Conservation (phyloP, 768 basidiomycete species). For the Lentinula sp. region DNA sequence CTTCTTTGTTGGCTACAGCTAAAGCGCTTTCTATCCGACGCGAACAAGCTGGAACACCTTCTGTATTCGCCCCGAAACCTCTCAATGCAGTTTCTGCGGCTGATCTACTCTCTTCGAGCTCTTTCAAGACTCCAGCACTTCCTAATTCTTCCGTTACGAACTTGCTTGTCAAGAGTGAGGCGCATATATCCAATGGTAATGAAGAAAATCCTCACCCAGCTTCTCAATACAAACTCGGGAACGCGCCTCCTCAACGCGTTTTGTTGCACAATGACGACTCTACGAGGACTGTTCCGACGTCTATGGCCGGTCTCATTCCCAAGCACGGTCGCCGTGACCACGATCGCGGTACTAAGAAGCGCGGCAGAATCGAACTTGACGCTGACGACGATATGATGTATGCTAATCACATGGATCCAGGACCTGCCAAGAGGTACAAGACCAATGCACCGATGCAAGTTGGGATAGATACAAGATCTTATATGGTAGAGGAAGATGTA, state of each 20-base stretch:
- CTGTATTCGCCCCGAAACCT: slow-evolving; percentile 2
- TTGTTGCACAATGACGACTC: background rate
- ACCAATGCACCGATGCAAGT: background rate
- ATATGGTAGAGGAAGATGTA: slow-evolving; percentile 1
- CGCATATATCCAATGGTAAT: slow-evolving; percentile 1
- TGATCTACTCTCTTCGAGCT: background rate
- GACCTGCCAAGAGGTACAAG: slow-evolving; percentile 2
- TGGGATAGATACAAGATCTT: background rate
- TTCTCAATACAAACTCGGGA: background rate
- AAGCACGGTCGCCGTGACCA: background rate
- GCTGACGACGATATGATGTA: slow-evolving; percentile 1
- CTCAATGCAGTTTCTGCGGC: background rate
- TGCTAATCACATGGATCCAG: background rate
- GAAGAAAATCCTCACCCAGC: background rate
- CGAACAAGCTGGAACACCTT: background rate
- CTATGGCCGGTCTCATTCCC: background rate
- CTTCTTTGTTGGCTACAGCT: background rate
- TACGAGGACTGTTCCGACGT: background rate
- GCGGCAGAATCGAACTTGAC: background rate
- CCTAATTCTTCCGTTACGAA: background rate
- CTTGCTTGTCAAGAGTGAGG: background rate
- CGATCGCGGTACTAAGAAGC: background rate
- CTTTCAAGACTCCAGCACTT: background rate
- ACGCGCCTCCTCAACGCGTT: slow-evolving; percentile 5
- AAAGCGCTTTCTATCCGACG: background rate